Percentiles rank a stretch among this genome's conserved stretches.
phyloP scores from a whole-genome alignment of 345 rosid genomes.

The Hibiscus trionum region DNA sequence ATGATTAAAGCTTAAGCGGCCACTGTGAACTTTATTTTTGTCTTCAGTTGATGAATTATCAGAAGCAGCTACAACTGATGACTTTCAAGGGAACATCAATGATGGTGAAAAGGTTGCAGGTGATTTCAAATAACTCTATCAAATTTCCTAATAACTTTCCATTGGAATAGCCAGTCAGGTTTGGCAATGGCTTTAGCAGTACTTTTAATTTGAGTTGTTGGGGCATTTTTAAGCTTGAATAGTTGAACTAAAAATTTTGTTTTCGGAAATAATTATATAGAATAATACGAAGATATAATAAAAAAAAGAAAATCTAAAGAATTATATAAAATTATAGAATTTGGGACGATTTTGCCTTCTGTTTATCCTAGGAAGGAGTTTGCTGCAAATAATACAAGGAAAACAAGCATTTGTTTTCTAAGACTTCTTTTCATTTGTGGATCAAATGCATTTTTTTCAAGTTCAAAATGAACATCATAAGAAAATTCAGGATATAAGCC shows the following conservation, averaged over 20 bases:
- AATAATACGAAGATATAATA: background rate
- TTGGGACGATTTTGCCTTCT: too few relatives aligned
- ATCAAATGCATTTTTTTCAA: too few relatives aligned
- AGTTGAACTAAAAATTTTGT: background rate
- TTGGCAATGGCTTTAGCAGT: background rate
- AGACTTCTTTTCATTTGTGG: too few relatives aligned
- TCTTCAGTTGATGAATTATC: conserved; percentile 53
- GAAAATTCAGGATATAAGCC: too few relatives aligned
- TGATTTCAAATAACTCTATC: background rate
- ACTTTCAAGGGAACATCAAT: conserved; percentile 76
- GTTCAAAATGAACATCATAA: too few relatives aligned
- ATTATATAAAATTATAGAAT: too few relatives aligned
- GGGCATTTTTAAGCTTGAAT: background rate
- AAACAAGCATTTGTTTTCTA: too few relatives aligned
- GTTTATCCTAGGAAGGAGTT: too few relatives aligned
- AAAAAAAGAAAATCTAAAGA: background rate
- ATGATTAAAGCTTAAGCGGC: background rate
- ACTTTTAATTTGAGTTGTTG: background rate
- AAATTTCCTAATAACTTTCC: background rate
- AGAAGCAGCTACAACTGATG: conserved; percentile 62
- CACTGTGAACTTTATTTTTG: background rate
- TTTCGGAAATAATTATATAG: too few relatives aligned
- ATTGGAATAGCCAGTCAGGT: background rate
- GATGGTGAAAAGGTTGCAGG: conserved; percentile 71
- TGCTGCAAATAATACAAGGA: too few relatives aligned